Evolutionary conservation across 1,284 basidiomycete species (phyloP), one percentile per base, ranked within the genome.

Genomic region (Fomitopsis palustris): DNA sequence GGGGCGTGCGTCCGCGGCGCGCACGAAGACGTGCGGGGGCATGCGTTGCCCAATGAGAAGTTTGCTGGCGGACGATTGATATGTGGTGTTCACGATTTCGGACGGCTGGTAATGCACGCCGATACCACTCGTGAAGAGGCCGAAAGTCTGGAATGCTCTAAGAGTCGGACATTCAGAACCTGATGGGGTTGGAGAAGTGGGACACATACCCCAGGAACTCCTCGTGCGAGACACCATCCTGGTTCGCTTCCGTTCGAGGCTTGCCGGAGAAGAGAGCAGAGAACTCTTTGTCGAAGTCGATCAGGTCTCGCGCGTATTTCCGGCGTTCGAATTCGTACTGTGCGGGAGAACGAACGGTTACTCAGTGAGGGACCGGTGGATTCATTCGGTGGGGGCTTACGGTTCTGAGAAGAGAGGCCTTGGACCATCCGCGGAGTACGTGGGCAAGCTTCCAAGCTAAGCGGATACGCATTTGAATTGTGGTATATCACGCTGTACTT

Each of bases 271-370:
- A 93, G 25, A 93, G 74, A 10, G 81, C 78, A 1, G 89, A 82
- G 68, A 87, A 92, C 65, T 86, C 74, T 70, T 86, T 86, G 72
- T 95, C 93, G 65, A 93, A 93, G 58, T 82, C 72, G 65, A 95
- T 94, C 58, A 95, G 78, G 64, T 93, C 88, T 71, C 90, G 83
- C 0, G 90, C 92, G 64, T 87, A 93, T 71, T 85, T 82, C 52
- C 83, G 79, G 41, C 91, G 80, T 67, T 93, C 91, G 45, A 78
- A 71, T 68, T 90, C 86, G 67, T 92, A 92, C 84, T 91, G 19
- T 5, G 12, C 31, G 17, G 16, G 39, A 17, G 38, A 14, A 23
- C 6, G 19, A 43, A 19, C 14, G 35, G 3, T 16, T 23, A 31
- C n/a, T 33, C 10, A 23, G 17, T 14, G n/a, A 29, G 19, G 16